Conservation (phyloP, 257 asterid genomes). For the Ballota nigra region DNA sequence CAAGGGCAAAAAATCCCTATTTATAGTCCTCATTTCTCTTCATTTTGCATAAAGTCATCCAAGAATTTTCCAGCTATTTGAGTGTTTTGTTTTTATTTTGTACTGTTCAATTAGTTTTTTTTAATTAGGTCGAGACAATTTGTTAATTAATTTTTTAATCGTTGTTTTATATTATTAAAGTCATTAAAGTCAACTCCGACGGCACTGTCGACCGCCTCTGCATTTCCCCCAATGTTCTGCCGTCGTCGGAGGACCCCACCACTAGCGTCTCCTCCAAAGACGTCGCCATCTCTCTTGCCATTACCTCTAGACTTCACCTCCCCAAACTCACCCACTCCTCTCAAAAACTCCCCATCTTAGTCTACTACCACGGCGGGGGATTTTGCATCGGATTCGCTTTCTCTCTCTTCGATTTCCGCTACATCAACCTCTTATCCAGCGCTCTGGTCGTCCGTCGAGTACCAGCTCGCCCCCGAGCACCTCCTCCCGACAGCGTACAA, state of each 20-base stretch:
- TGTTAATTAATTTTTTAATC: too few relatives aligned
- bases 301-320: constrained; percentile 39
- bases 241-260: constrained; percentile 32
- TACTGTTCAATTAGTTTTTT: too few relatives aligned
- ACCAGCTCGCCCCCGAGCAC: constrained; percentile 52
- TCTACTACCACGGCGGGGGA: constrained; percentile 42
- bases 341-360: constrained; percentile 34
- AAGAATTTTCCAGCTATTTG: too few relatives aligned
- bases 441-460: constrained; percentile 27
- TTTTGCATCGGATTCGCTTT: constrained; percentile 35
- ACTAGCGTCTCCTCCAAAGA: constrained; percentile 39
- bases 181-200: constrained; percentile 26
- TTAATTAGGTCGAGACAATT: too few relatives aligned
- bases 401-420: constrained; percentile 2
- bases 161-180: too few relatives aligned
- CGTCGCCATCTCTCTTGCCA: constrained; percentile 16
- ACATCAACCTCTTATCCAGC: constrained; percentile 14
- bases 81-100: too few relatives aligned
- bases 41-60: too few relatives aligned
- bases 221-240: constrained; percentile 10
- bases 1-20: too few relatives aligned
- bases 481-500: constrained; percentile 38
- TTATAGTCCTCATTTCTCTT: too few relatives aligned
- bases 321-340: constrained; percentile 20
- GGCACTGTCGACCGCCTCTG: constrained; percentile 29